Evolutionary conservation across 371 early-diverging fungal species (phyloP), one percentile per base, ranked within the genome.

Genomic region (Mycotypha africana): DNA sequence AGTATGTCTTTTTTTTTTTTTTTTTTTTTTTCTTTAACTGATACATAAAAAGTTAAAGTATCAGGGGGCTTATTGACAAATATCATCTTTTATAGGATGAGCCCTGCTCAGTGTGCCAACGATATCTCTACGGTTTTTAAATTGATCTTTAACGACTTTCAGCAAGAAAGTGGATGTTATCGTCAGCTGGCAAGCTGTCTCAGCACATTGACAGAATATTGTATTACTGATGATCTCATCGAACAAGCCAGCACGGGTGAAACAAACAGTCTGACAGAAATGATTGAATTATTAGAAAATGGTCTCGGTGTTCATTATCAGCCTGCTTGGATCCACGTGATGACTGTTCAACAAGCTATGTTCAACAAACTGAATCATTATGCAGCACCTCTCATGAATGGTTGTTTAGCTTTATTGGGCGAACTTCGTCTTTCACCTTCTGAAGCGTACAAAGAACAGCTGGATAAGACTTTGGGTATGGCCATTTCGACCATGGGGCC

Each of bases 401-500:
- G 58, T 3, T 63, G 84, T 45, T 58, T 93, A 12, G 61, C 69
- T 9, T 60, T 82, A 16, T 61, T 95, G n/a, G 82, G 88, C 38
- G 81, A 79, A 25, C 76, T 94, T 53, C 84, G 95, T 36, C 83
- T 90, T 59, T 81, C 92, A 31, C 74, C 84, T 19, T 82, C 79
- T 25, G 92, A 92, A 67, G 76, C 88, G 25, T 86, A 82, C 66
- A 93, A 92, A 62, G 81, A 81, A 31, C 89, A 92, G 48, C 70
- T 94, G 30, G 94, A 95, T 42, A 77, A 77, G 16, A 85, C 87
- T 1, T 59, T 96, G 20, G 84, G 89, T 22, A 80, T 84, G 1
- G 91, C 92, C 3, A 80, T 93, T 43, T 75, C 82, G 26, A 78
- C 81, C 5, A 75, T 93, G 55, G 97, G 96, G 3, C 82, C 94